Percentiles rank a stretch among this genome's conserved stretches.
Conservation (phyloP, 495 filamentous ascomycete genomes). For the Daldinia grandis region DNA sequence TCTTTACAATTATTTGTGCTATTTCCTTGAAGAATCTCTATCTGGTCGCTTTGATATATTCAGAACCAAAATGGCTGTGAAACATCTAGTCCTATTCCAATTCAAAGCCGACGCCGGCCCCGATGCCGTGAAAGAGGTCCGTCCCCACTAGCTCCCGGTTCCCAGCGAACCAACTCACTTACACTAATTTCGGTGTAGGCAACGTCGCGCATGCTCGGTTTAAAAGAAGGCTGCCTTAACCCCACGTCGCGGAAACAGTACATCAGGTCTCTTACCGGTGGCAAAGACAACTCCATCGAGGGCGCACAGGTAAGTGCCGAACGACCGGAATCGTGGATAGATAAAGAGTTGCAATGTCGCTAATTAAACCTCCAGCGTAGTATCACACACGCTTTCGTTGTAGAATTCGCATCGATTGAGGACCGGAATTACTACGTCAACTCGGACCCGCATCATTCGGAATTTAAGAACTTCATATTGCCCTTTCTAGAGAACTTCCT, state of each 20-base stretch:
- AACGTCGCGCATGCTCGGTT: conserved; percentile 41
- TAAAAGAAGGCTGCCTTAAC: conserved; percentile 59
- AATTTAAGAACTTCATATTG: conserved; percentile 52
- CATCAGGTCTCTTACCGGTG: conserved; percentile 66
- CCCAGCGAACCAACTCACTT: background rate
- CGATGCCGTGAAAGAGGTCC: conserved; percentile 60
- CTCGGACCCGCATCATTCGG: conserved; percentile 59
- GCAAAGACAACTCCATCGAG: conserved; percentile 70
- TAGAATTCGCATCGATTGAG: conserved; percentile 65
- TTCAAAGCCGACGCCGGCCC: conserved; percentile 59
- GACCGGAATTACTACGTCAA: conserved; percentile 66
- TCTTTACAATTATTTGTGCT: background rate
- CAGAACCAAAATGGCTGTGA: conserved; percentile 58
- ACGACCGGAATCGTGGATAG: background rate
- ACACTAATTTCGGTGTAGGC: conserved; percentile 29
- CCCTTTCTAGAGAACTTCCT: conserved; percentile 50
- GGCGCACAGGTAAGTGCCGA: conserved; percentile 62
- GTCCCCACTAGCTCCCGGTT: conserved; percentile 17
- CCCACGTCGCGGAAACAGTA: conserved; percentile 62
- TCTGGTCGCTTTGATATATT: background rate
- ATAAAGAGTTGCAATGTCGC: background rate
- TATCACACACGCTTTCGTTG: conserved; percentile 68
- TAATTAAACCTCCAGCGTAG: conserved; percentile 51
- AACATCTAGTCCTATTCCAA: conserved; percentile 69
- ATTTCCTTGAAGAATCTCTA: background rate